Conservation (phyloP, 331 rosid species). For the Arachis monticola region DNA sequence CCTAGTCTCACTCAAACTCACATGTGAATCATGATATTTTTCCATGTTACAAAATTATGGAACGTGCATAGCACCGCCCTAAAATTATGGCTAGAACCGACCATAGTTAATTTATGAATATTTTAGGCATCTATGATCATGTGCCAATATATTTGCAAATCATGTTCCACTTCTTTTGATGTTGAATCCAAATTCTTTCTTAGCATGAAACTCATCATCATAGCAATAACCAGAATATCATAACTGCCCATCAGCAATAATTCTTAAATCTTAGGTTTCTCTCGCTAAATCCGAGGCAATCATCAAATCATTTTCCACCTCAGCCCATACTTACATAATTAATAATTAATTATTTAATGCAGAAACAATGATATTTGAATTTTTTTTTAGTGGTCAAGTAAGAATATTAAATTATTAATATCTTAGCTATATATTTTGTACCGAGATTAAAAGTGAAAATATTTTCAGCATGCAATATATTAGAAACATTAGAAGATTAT, state of each 20-base stretch:
- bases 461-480: no score
- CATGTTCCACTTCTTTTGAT: slow-evolving; percentile 27
- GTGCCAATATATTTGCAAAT: slow-evolving; percentile 15
- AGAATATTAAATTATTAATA: no score
- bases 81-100: slow-evolving; percentile 31
- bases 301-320: background rate
- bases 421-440: no score
- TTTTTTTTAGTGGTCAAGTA: no score
- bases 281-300: background rate
- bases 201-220: background rate
- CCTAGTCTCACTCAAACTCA: background rate
- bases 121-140: slow-evolving; percentile 11
- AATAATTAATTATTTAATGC: background rate
- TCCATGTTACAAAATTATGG: background rate
- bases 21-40: background rate
- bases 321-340: background rate
- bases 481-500: no score
- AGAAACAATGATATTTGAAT: no score
- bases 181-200: background rate
- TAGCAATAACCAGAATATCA: background rate
- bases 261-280: background rate
- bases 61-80: slow-evolving; percentile 35
- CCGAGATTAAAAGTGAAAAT: no score
- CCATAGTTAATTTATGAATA: slow-evolving; percentile 7
- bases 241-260: background rate